phyloP scores from a whole-genome alignment of 306 rosid species.

The Argentina anserina region DNA sequence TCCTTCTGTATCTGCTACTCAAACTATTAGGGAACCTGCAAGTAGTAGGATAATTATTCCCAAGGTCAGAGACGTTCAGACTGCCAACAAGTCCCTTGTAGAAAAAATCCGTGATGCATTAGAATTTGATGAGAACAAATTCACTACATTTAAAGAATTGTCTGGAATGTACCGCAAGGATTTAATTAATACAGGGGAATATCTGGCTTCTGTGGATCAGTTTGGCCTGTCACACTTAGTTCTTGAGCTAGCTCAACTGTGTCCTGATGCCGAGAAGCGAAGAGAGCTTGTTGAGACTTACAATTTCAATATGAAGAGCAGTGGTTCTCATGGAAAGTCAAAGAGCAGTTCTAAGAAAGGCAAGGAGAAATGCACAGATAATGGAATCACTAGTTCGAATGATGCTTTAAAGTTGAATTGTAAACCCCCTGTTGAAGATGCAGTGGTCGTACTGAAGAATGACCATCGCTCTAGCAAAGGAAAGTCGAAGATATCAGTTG shows the following conservation, averaged over 20 bases:
- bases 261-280: slow-evolving; percentile 74
- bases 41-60: slow-evolving; percentile 35
- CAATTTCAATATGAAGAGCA: slow-evolving; percentile 46
- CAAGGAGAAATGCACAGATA: slow-evolving; percentile 54
- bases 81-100: slow-evolving; percentile 84
- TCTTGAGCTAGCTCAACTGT: slow-evolving; percentile 69
- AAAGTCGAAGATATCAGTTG: slow-evolving; percentile 35
- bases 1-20: slow-evolving; percentile 71
- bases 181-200: slow-evolving; percentile 49
- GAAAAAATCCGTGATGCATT: slow-evolving; percentile 78
- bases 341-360: slow-evolving; percentile 54
- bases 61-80: slow-evolving; percentile 51
- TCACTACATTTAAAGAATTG: slow-evolving; percentile 60
- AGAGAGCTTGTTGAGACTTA: slow-evolving; percentile 70
- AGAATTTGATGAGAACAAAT: slow-evolving; percentile 70
- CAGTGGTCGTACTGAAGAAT: slow-evolving; percentile 52
- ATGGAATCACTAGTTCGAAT: slow-evolving; percentile 35
- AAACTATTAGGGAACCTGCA: slow-evolving; percentile 39
- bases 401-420: slow-evolving; percentile 49
- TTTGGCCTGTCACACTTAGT: slow-evolving; percentile 84
- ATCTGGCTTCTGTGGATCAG: slow-evolving; percentile 70
- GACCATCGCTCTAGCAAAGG: slow-evolving; percentile 48
- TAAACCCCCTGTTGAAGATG: slow-evolving; percentile 50
- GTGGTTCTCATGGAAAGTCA: slow-evolving; percentile 29
- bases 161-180: slow-evolving; percentile 80